Evolutionary conservation across 148 eudicot species (phyloP).

Genomic region (Spergularia marina): DNA sequence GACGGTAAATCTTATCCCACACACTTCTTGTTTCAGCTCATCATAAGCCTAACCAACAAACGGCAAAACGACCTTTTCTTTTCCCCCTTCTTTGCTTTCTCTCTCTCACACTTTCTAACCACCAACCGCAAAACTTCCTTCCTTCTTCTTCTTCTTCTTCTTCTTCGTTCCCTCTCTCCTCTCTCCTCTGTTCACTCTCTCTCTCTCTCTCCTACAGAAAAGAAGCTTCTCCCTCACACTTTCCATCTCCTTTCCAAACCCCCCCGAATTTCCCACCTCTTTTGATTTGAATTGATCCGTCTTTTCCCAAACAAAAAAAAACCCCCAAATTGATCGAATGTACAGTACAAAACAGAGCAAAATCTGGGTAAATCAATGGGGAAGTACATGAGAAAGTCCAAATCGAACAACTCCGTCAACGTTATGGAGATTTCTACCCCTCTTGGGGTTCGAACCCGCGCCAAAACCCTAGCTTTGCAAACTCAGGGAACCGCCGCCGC

Average conservation of each 20-base stretch:
- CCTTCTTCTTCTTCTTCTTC: background rate
- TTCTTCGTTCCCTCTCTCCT: background rate
- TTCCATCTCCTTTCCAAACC: background rate
- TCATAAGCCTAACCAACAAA: constrained; percentile 10
- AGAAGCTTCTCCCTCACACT: background rate
- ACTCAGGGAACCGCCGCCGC: constrained; percentile 4
- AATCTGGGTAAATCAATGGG: constrained; percentile 29
- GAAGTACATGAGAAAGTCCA: constrained; percentile 33
- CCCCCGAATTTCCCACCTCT: background rate
- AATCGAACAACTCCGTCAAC: constrained; percentile 16
- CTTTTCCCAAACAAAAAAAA: background rate
- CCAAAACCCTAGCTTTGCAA: constrained; percentile 41
- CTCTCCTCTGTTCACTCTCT: background rate
- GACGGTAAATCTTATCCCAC: too few species aligned
- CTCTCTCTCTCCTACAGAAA: background rate
- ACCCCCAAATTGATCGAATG: background rate
- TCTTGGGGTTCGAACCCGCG: constrained; percentile 42
- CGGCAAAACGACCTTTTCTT: constrained; percentile 15
- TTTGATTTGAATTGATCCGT: background rate
- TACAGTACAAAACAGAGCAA: constrained; percentile 2
- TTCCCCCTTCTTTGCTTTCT: constrained; percentile 7
- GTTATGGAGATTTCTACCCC: constrained; percentile 27
- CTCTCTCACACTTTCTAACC: constrained; percentile 3
- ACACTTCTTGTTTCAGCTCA: background rate
- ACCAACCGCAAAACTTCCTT: background rate